Percentiles rank a stretch among this genome's conserved stretches.
Evolutionary conservation across 75 land plant genomes (phyloP).

Genomic region (Sequoia sempervirens): DNA sequence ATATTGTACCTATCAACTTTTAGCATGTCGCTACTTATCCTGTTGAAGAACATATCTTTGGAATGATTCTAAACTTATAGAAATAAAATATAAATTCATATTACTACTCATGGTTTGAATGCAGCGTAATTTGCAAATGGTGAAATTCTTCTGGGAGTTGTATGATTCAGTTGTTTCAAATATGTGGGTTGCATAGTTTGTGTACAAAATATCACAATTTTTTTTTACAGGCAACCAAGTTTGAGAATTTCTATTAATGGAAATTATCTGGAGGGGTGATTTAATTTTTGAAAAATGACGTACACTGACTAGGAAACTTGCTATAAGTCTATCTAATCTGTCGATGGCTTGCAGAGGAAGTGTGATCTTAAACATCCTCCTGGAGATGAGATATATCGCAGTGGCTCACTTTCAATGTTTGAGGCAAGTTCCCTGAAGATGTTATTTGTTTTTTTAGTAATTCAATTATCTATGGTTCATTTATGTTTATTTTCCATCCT

Average conservation of each 20-base stretch:
- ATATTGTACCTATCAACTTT: neutral
- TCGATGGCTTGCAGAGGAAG: slow-evolving; percentile 52
- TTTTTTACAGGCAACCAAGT: neutral
- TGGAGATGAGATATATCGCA: slow-evolving; percentile 94
- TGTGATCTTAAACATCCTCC: slow-evolving; percentile 98
- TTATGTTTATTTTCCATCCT: neutral
- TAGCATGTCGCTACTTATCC: neutral
- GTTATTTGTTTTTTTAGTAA: neutral
- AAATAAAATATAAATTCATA: neutral
- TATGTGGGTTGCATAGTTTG: neutral
- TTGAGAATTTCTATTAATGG: neutral
- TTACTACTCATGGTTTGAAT: neutral
- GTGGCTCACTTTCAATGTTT: slow-evolving; percentile 92
- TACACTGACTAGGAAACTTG: neutral
- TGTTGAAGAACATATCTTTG: neutral
- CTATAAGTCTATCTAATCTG: neutral
- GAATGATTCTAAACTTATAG: too few relatives aligned
- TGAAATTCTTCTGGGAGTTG: neutral
- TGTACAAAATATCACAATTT: neutral
- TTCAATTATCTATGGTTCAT: neutral
- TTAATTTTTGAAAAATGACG: neutral
- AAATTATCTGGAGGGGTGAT: neutral
- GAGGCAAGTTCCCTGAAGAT: slow-evolving; percentile 40
- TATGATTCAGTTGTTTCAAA: neutral
- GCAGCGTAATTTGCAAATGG: neutral